phyloP scores from a whole-genome alignment of 805 yeast genomes.

The Peterozyma toletana region DNA sequence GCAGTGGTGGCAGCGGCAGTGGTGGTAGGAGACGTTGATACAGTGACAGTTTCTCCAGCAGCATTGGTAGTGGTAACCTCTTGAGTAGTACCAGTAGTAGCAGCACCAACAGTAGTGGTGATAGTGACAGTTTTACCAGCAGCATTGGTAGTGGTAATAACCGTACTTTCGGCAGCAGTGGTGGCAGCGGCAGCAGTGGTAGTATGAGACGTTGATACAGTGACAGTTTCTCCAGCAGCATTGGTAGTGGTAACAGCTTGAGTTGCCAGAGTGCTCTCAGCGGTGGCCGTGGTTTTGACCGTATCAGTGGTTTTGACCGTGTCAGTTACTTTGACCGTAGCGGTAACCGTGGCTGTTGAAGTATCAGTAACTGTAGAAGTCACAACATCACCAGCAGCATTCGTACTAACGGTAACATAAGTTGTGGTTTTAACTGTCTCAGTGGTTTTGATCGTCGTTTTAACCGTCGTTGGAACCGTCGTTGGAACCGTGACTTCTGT shows the following conservation, averaged over 20 bases:
- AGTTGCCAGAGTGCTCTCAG: not conserved
- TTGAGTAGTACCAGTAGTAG: slow-evolving; percentile 1
- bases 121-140: not conserved
- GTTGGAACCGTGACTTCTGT: no score
- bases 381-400: not conserved
- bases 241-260: not conserved
- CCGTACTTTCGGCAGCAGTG: not conserved
- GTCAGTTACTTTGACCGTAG: not conserved
- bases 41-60: no score
- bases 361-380: not conserved
- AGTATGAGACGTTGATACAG: not conserved
- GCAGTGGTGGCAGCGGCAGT: no score
- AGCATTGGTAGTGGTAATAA: not conserved
- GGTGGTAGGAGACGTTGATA: no score
- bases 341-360: not conserved
- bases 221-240: not conserved
- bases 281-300: not conserved
- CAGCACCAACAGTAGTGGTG: not conserved
- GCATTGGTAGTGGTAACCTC: not conserved
- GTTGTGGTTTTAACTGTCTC: not conserved
- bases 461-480: not conserved
- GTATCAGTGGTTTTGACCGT: slow-evolving; percentile 1
- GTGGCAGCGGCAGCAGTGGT: not conserved
- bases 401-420: not conserved
- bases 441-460: not conserved